Percentiles rank a stretch among this genome's conserved stretches.
phyloP scores from a whole-genome alignment of 352 stramenopile genomes.

The Globisporangium radiosum region DNA sequence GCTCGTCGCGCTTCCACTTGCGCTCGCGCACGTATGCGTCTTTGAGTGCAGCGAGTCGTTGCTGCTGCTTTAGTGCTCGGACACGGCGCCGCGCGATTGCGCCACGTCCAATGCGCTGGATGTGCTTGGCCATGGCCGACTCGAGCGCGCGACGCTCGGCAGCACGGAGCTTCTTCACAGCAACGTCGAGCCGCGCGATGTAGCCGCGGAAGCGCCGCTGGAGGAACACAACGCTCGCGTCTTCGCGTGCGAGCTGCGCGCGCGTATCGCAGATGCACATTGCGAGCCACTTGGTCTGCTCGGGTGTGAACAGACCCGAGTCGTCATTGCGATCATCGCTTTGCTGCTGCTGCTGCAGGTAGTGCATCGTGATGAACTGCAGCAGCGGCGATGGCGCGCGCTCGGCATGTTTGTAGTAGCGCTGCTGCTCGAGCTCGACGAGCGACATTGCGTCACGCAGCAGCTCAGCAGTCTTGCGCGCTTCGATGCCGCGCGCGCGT shows the following conservation, averaged over 20 bases:
- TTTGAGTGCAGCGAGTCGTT: constrained; percentile 39
- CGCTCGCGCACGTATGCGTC: constrained; percentile 52
- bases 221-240: constrained; percentile 35
- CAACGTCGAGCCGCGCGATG: constrained; percentile 28
- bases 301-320: constrained; percentile 21
- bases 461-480: constrained; percentile 23
- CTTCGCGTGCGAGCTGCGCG: constrained; percentile 31
- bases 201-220: constrained; percentile 55
- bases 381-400: constrained; percentile 36
- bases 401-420: constrained; percentile 25
- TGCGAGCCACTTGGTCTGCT: constrained; percentile 36
- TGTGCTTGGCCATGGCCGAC: constrained; percentile 18
- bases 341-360: constrained; percentile 7
- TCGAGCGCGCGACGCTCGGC: constrained; percentile 27
- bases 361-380: constrained; percentile 39
- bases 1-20: constrained; percentile 43
- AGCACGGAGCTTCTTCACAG: constrained; percentile 29
- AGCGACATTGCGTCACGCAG: constrained; percentile 32
- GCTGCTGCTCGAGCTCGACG: constrained; percentile 38
- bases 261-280: constrained; percentile 24
- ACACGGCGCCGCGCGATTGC: constrained; percentile 32
- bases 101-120: constrained; percentile 31
- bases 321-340: neutral
- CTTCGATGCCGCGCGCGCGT: constrained; percentile 37
- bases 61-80: constrained; percentile 19